These are phyloP conservation scores for Schwanniomyces polymorphus DNA, from an alignment of 805 yeast species.

Conservation along the genomic window DNA sequence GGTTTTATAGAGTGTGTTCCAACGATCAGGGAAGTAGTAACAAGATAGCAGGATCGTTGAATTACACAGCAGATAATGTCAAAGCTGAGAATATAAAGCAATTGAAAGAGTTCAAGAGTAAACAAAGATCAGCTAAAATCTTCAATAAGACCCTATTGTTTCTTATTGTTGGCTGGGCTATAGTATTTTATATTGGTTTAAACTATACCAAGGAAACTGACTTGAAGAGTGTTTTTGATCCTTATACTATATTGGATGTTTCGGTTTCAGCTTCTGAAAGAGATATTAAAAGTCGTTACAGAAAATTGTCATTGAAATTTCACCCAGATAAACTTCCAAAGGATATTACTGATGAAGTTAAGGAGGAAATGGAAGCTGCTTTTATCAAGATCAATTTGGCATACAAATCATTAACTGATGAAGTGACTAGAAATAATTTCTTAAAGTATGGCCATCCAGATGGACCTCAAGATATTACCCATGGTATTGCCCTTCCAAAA, in stretches of 20 bases:
- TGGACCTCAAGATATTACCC: conserved; percentile 87
- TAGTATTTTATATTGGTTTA: conserved; percentile 42
- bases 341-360: conserved; percentile 57
- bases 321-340: conserved; percentile 92
- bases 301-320: conserved; percentile 81
- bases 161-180: conserved; percentile 59
- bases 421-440: conserved; percentile 75
- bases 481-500: conserved; percentile 94
- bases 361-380: conserved; percentile 62
- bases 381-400: conserved; percentile 88
- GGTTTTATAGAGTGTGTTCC: conserved; percentile 19
- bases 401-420: conserved; percentile 93
- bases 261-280: conserved; percentile 66
- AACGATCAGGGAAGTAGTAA: conserved; percentile 19
- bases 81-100: conserved; percentile 25
- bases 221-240: conserved; percentile 68
- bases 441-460: conserved; percentile 95
- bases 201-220: conserved; percentile 46
- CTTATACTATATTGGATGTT: conserved; percentile 82
- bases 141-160: conserved; percentile 37
- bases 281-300: conserved; percentile 77
- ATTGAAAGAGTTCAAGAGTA: conserved; percentile 24
- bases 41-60: conserved; percentile 30
- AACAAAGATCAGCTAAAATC: conserved; percentile 29
- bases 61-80: conserved; percentile 32